These are phyloP conservation scores for Myxozyma mucilagina DNA, from an alignment of 805 yeast genomes.

Conservation along the genomic window DNA sequence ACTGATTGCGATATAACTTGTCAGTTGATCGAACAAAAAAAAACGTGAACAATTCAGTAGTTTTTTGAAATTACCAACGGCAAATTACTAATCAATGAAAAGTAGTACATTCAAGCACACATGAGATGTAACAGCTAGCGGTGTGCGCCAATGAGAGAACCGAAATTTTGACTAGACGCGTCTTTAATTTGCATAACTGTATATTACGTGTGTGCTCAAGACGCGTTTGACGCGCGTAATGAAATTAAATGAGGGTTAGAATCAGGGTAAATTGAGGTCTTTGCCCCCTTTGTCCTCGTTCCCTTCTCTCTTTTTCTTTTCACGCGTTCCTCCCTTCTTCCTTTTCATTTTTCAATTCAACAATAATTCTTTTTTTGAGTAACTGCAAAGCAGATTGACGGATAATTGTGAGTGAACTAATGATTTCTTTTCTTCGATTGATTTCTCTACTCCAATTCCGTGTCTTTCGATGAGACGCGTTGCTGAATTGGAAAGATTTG, in stretches of 20 bases:
- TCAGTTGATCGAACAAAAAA: no score
- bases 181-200: no score
- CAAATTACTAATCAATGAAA: no score
- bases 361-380: neutral
- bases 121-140: no score
- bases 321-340: neutral
- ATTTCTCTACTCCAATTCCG: neutral
- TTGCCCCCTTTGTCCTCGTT: no score
- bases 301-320: neutral
- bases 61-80: no score
- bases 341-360: neutral
- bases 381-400: neutral
- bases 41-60: no score
- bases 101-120: no score
- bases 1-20: no score
- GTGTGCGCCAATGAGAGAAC: no score
- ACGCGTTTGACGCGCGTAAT: constrained; percentile 2
- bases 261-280: neutral
- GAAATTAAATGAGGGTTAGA: neutral
- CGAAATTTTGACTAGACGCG: no score
- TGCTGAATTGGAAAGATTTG: neutral
- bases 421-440: neutral
- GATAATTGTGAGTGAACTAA: neutral
- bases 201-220: no score
- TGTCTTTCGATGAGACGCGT: neutral